phyloP scores from a whole-genome alignment of 1,284 basidiomycete genomes.

The Afroboletus lepidellus region DNA sequence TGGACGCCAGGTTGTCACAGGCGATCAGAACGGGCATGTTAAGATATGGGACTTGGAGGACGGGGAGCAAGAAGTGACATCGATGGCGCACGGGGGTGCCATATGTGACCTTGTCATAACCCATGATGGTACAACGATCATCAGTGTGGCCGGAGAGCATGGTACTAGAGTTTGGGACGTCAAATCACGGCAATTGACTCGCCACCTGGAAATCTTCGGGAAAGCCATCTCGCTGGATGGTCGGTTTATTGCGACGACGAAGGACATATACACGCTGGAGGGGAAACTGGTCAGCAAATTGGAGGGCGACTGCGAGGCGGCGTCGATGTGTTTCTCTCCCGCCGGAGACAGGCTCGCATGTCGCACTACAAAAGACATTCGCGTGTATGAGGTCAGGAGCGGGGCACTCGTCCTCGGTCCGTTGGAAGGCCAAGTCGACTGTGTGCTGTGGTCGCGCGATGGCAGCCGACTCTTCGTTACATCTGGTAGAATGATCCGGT shows the following conservation, averaged over 20 bases:
- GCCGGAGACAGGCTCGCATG: not conserved
- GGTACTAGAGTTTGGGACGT: slow-evolving; percentile 1
- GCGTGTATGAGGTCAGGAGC: not conserved
- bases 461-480: slow-evolving; percentile 5
- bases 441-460: slow-evolving; percentile 15
- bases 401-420: too few species aligned
- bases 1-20: too few species aligned
- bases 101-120: not conserved
- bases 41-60: too few species aligned
- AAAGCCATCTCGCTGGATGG: slow-evolving; percentile 6
- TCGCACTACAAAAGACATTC: not conserved
- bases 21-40: too few species aligned
- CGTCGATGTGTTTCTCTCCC: not conserved
- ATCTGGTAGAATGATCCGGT: not conserved
- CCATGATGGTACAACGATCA: slow-evolving; percentile 1
- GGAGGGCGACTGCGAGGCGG: not conserved
- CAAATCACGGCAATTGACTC: not conserved
- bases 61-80: too few species aligned
- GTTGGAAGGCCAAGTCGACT: not conserved
- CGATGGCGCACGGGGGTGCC: too few species aligned
- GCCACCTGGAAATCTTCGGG: too few species aligned
- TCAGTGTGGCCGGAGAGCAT: not conserved
- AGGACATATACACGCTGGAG: not conserved
- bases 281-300: too few species aligned
- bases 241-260: not conserved